Conservation (phyloP, 345 rosid species). For the Moricandia arvensis region DNA sequence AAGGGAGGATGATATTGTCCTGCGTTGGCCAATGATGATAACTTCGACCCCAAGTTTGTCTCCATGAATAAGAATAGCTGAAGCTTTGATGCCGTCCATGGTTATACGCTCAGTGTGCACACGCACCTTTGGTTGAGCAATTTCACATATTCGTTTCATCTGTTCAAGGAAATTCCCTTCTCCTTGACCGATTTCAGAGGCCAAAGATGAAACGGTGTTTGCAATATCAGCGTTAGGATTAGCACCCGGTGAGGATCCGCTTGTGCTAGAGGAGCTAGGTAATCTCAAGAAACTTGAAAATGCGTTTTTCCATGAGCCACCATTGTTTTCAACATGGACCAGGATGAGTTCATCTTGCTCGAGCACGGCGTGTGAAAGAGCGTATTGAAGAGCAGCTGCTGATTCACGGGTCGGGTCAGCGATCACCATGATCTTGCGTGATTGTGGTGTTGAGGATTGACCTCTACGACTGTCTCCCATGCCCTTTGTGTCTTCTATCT, state of each 20-base stretch:
- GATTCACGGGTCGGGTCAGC: conserved; percentile 68
- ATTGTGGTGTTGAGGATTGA: conserved; percentile 28
- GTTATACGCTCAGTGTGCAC: conserved; percentile 41
- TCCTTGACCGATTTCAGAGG: conserved; percentile 38
- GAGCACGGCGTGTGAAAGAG: conserved; percentile 61
- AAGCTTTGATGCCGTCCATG: conserved; percentile 57
- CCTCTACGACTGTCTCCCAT: conserved; percentile 41
- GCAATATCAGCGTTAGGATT: neutral
- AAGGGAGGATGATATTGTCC: conserved; percentile 64
- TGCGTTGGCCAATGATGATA: conserved; percentile 67
- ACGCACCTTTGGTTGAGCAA: conserved; percentile 55
- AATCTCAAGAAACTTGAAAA: conserved; percentile 51
- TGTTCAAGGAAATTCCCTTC: conserved; percentile 62
- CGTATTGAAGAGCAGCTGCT: conserved; percentile 70
- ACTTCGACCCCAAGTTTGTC: conserved; percentile 52
- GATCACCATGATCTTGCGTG: conserved; percentile 69
- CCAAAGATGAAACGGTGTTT: neutral
- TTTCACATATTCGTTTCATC: conserved; percentile 60
- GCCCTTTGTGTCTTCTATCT: conserved; percentile 4
- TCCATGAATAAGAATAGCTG: conserved; percentile 51
- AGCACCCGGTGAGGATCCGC: conserved; percentile 2
- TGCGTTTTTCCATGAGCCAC: conserved; percentile 54
- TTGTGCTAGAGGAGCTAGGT: conserved; percentile 23
- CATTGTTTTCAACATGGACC: conserved; percentile 47
- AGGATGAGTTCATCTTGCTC: conserved; percentile 69